Conservation (phyloP, 495 filamentous ascomycete species). For the Lophiostoma macrostomum region DNA sequence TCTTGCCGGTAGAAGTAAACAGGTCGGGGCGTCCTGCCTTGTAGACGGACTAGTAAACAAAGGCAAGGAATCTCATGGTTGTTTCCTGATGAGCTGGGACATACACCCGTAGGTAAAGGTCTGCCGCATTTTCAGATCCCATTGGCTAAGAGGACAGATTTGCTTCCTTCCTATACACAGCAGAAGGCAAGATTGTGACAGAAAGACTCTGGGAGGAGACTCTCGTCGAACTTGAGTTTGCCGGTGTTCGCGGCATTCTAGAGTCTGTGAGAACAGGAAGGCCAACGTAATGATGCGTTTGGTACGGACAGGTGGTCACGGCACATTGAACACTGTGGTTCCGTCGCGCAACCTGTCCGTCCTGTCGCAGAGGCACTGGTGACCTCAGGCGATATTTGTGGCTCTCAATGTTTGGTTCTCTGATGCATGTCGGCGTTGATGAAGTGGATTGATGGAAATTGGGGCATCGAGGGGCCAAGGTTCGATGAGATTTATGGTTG, state of each 20-base stretch:
- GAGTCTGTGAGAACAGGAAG: not conserved
- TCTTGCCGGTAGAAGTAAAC: constrained; percentile 38
- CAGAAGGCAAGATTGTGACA: constrained; percentile 1
- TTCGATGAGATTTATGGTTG: no score
- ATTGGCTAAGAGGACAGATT: not conserved
- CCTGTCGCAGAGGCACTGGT: no score
- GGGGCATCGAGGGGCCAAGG: no score
- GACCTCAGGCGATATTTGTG: no score
- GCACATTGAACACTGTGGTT: no score
- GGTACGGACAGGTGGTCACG: no score
- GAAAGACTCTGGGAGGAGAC: constrained; percentile 18
- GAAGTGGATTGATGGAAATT: no score
- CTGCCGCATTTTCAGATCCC: not conserved
- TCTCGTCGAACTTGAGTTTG: constrained; percentile 12
- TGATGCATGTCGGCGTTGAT: no score
- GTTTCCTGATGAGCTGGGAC: not conserved
- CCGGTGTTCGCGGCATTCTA: constrained; percentile 3
- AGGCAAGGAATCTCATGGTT: constrained; percentile 46
- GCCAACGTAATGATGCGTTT: no score
- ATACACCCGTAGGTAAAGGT: not conserved
- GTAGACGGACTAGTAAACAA: constrained; percentile 44
- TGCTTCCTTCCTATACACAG: constrained; percentile 11
- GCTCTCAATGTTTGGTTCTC: no score
- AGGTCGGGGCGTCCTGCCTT: constrained; percentile 41
- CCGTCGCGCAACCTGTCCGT: no score